These are phyloP conservation scores for Escovopsis weberi DNA, from an alignment of 2,329 filamentous ascomycete genomes.

Conservation along the genomic window DNA sequence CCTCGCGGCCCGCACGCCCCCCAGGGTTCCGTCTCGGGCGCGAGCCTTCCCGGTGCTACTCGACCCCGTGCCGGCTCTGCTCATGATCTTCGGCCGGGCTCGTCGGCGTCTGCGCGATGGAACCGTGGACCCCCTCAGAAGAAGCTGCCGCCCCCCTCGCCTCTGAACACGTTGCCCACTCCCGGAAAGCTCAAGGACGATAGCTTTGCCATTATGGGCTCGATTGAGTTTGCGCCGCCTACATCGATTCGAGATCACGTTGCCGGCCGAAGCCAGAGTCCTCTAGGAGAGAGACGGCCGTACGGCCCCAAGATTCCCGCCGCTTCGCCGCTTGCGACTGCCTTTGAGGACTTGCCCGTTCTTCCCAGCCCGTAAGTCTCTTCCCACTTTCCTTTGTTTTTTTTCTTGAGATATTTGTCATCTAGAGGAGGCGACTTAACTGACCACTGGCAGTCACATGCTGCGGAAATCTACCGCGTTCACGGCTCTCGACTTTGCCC, in stretches of 20 bases:
- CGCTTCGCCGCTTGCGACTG: constrained; percentile 64
- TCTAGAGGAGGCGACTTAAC: not conserved
- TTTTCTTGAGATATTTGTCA: not conserved
- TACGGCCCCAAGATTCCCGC: constrained; percentile 61
- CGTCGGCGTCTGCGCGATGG: constrained; percentile 44
- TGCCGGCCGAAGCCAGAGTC: constrained; percentile 53
- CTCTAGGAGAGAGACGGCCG: constrained; percentile 48
- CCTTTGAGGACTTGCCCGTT: constrained; percentile 73
- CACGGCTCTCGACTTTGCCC: constrained; percentile 67
- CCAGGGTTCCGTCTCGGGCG: constrained; percentile 35
- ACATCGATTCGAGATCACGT: constrained; percentile 49
- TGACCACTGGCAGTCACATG: constrained; percentile 36
- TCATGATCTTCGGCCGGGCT: constrained; percentile 34
- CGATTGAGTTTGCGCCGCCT: constrained; percentile 80
- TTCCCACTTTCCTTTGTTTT: not conserved
- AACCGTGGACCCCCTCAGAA: constrained; percentile 31
- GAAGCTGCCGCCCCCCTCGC: constrained; percentile 51
- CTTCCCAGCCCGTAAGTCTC: constrained; percentile 81
- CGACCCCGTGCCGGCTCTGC: constrained; percentile 38
- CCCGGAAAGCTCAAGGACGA: constrained; percentile 77
- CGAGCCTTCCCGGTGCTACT: constrained; percentile 28
- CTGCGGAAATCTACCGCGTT: constrained; percentile 68
- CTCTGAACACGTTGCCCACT: constrained; percentile 65
- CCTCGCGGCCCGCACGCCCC: constrained; percentile 23
- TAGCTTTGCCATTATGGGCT: constrained; percentile 49